Evolutionary conservation across 345 rosid genomes (phyloP).

Genomic region (Brassica cretica): DNA sequence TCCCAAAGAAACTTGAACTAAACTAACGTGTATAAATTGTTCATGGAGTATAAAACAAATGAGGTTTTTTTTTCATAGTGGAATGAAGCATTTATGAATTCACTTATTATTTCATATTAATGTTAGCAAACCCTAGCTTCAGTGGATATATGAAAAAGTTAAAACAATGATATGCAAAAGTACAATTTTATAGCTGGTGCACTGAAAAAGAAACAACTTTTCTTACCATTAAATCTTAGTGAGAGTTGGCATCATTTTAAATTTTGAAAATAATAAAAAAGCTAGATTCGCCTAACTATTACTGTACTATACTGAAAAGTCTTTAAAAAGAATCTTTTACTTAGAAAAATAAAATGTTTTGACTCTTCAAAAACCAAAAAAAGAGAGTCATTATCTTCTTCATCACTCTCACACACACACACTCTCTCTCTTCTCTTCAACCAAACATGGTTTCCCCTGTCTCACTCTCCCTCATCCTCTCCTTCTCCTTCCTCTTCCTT

Average conservation of each 20-base stretch:
- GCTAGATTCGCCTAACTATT: conserved; percentile 36
- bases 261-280: conserved; percentile 25
- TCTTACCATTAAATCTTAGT: conserved; percentile 26
- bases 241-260: conserved; percentile 34
- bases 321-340: conserved; percentile 26
- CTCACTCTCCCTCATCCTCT: conserved; percentile 37
- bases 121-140: background rate
- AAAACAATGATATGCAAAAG: conserved; percentile 34
- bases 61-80: background rate
- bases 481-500: conserved; percentile 36
- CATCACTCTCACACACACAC: conserved; percentile 12
- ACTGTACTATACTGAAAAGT: conserved; percentile 35
- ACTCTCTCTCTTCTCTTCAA: conserved; percentile 39
- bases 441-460: conserved; percentile 51
- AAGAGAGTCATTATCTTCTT: conserved; percentile 36
- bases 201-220: conserved; percentile 45
- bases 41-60: background rate
- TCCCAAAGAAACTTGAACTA: background rate
- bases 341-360: conserved; percentile 11
- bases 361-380: conserved; percentile 23
- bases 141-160: conserved; percentile 29
- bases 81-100: background rate
- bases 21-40: background rate
- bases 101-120: background rate
- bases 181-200: conserved; percentile 36